A percentile compares a stretch with the other conserved stretches of the same genome.
Conservation (phyloP, 768 basidiomycete genomes). For the Paxillus involutus region DNA sequence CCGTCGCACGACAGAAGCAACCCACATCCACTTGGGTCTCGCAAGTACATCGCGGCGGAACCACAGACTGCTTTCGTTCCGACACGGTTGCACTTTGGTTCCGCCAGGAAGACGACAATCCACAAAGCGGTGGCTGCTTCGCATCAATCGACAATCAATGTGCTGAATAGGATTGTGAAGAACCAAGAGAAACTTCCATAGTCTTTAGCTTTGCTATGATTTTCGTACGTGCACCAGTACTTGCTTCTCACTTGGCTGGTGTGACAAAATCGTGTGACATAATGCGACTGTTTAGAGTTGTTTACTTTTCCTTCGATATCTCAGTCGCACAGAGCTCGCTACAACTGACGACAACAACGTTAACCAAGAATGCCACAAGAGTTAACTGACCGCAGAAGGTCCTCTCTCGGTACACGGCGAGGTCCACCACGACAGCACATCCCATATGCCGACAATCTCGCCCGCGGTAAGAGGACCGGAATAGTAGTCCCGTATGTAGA, state of each 20-base stretch:
- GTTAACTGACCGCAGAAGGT: conserved; percentile 29
- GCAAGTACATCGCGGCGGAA: conserved; percentile 42
- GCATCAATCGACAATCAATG: background rate
- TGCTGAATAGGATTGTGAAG: background rate
- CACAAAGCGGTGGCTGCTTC: background rate
- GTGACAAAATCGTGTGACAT: conserved; percentile 28
- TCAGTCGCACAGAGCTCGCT: background rate
- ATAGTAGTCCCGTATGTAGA: conserved; percentile 66
- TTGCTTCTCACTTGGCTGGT: no score
- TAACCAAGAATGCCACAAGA: conserved; percentile 25
- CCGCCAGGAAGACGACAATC: background rate
- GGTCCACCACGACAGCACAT: conserved; percentile 66
- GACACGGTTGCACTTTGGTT: background rate
- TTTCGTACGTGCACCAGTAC: no score
- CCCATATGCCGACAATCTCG: conserved; percentile 76
- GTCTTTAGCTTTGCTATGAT: background rate
- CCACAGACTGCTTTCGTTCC: conserved; percentile 9
- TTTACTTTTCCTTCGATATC: conserved; percentile 19
- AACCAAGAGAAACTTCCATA: background rate
- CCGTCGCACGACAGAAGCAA: conserved; percentile 39
- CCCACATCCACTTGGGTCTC: conserved; percentile 48
- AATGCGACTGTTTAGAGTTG: conserved; percentile 24
- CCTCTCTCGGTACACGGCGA: conserved; percentile 49
- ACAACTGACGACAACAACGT: conserved; percentile 10
- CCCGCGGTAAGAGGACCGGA: conserved; percentile 80